Conservation (phyloP, 2,329 filamentous ascomycete species). For the Paraphoma chrysanthemicola region DNA sequence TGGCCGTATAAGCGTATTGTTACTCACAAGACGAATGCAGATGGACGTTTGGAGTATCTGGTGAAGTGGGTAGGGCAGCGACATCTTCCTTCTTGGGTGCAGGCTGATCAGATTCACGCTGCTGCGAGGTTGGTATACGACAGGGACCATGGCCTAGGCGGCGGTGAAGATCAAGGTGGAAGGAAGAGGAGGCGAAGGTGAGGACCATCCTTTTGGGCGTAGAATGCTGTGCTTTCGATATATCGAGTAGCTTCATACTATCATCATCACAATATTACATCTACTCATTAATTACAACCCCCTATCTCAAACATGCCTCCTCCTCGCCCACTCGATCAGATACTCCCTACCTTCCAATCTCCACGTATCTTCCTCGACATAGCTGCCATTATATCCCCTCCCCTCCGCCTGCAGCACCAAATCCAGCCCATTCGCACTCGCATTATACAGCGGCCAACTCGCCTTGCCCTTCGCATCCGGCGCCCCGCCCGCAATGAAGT, state of each 20-base stretch:
- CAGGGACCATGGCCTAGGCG: conserved; percentile 1
- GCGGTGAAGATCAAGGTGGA: background rate
- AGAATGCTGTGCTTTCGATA: too few relatives aligned
- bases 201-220: background rate
- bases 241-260: too few relatives aligned
- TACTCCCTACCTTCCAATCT: conserved; percentile 52
- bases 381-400: conserved; percentile 50
- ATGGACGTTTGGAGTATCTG: conserved; percentile 13
- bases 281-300: background rate
- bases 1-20: conserved; percentile 24
- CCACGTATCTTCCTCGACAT: conserved; percentile 53
- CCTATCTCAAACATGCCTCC: conserved; percentile 41
- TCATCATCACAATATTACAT: too few relatives aligned
- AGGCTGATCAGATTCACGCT: conserved; percentile 6
- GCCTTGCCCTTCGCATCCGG: conserved; percentile 46
- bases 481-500: conserved; percentile 51
- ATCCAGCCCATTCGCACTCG: conserved; percentile 46
- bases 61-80: conserved; percentile 22
- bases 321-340: conserved; percentile 44
- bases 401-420: conserved; percentile 55
- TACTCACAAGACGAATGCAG: conserved; percentile 5
- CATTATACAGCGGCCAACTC: conserved; percentile 52
- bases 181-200: background rate
- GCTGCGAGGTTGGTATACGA: conserved; percentile 6
- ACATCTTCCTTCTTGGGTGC: conserved; percentile 14